phyloP scores from a whole-genome alignment of 345 rosid genomes.

The Eutrema heterophyllum region DNA sequence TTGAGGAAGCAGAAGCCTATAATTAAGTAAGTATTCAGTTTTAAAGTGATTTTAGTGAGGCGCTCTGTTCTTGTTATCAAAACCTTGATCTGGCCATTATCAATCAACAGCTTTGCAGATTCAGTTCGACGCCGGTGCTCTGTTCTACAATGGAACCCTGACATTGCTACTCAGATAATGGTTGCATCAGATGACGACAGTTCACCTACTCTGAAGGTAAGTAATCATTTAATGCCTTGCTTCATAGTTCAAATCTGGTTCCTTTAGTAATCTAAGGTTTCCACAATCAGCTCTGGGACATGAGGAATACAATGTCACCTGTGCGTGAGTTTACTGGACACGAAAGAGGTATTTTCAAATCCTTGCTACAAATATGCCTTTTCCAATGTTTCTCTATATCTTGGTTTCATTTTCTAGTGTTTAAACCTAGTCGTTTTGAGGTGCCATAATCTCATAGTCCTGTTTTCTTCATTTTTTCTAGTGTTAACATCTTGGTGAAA shows the following conservation, averaged over 20 bases:
- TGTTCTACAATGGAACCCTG: conserved; percentile 99
- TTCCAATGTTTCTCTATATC: not conserved
- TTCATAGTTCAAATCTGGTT: conserved; percentile 1
- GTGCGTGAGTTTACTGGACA: conserved; percentile 89
- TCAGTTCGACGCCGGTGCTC: conserved; percentile 88
- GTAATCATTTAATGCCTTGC: not conserved
- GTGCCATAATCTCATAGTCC: conserved; percentile 11
- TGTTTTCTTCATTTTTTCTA: conserved; percentile 15
- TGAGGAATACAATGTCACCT: conserved; percentile 89
- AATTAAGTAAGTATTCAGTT: conserved; percentile 57
- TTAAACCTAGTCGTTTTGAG: not conserved
- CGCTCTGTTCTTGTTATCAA: not conserved
- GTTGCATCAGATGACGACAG: conserved; percentile 96
- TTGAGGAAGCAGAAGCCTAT: conserved; percentile 93
- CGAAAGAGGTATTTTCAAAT: conserved; percentile 63
- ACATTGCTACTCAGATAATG: conserved; percentile 93
- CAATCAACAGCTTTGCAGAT: conserved; percentile 75
- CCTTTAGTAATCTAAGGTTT: conserved; percentile 19
- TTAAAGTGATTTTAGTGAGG: not conserved
- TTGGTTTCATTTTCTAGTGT: not conserved
- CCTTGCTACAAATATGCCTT: not conserved
- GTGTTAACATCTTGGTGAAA: not conserved
- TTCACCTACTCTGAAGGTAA: conserved; percentile 80
- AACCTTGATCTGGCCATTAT: conserved; percentile 22
- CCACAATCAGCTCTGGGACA: conserved; percentile 90